phyloP scores from a whole-genome alignment of 2,329 filamentous ascomycete species.

The Botrytis sinoallii region DNA sequence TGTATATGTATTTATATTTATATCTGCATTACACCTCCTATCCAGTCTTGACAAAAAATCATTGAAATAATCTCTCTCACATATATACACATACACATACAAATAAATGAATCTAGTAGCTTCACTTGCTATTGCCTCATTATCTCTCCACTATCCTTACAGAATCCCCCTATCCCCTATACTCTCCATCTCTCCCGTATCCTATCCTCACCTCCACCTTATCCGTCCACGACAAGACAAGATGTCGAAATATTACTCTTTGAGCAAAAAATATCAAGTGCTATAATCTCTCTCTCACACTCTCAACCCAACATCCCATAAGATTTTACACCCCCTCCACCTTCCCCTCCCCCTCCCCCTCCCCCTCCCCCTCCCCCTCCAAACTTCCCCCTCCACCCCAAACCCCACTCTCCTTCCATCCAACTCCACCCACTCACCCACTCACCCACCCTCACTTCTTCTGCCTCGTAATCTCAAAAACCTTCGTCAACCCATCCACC shows the following conservation, averaged over 20 bases:
- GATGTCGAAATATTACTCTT: not conserved
- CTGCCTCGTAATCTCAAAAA: slow-evolving; percentile 70
- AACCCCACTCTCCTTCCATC: not conserved
- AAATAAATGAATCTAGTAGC: not conserved
- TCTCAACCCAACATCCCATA: not conserved
- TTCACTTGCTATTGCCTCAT: not conserved
- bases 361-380: too few relatives aligned
- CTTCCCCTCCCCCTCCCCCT: not conserved
- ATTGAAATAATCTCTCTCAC: too few relatives aligned
- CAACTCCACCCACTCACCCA: too few relatives aligned
- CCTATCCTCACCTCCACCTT: not conserved
- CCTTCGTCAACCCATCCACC: slow-evolving; percentile 73
- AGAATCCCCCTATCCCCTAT: too few relatives aligned
- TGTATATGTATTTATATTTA: too few relatives aligned
- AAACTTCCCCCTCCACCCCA: not conserved
- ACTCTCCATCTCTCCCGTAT: too few relatives aligned
- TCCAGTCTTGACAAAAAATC: too few relatives aligned
- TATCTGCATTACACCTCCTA: too few relatives aligned
- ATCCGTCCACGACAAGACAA: not conserved
- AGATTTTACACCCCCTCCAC: not conserved
- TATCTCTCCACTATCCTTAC: too few relatives aligned
- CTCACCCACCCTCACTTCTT: slow-evolving; percentile 35
- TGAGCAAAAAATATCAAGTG: not conserved
- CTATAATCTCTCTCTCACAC: not conserved
- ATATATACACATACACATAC: not conserved